phyloP scores from a whole-genome alignment of 2,329 filamentous ascomycete species.

The Exophiala oligosperma region DNA sequence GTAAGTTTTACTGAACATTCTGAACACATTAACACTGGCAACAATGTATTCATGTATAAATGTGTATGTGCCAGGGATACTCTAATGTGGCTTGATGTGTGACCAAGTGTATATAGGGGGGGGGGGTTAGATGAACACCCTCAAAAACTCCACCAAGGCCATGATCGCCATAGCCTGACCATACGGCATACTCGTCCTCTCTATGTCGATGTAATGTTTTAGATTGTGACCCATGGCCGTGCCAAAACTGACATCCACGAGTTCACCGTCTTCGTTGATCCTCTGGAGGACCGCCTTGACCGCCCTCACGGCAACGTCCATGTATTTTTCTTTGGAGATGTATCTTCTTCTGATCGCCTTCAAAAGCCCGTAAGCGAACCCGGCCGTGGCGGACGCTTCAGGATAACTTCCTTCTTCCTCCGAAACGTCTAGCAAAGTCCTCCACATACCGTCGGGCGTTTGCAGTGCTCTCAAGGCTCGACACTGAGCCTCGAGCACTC shows the following conservation, averaged over 20 bases:
- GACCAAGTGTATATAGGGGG: too few relatives aligned
- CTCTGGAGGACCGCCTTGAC: conserved; percentile 66
- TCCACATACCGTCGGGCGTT: conserved; percentile 65
- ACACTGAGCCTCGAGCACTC: conserved; percentile 68
- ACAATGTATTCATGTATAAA: too few relatives aligned
- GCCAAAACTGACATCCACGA: conserved; percentile 74
- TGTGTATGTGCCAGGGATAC: too few relatives aligned
- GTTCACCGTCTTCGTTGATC: conserved; percentile 66
- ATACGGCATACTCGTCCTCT: conserved; percentile 78
- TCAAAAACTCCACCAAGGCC: conserved; percentile 72
- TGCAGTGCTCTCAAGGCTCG: conserved; percentile 64
- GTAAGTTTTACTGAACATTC: too few relatives aligned
- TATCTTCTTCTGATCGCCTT: conserved; percentile 72
- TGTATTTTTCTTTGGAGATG: conserved; percentile 61
- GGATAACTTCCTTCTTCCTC: conserved; percentile 69
- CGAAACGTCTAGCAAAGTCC: conserved; percentile 69
- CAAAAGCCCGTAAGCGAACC: conserved; percentile 77
- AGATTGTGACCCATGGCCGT: conserved; percentile 73
- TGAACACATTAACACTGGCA: too few relatives aligned
- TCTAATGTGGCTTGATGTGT: too few relatives aligned
- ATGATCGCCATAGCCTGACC: conserved; percentile 85
- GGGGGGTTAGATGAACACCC: conserved; percentile 50
- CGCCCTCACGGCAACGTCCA: conserved; percentile 62
- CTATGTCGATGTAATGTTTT: conserved; percentile 76
- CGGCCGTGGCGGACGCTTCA: conserved; percentile 76